Conservation (phyloP, 2,329 filamentous ascomycete genomes). For the Talaromyces piceae region DNA sequence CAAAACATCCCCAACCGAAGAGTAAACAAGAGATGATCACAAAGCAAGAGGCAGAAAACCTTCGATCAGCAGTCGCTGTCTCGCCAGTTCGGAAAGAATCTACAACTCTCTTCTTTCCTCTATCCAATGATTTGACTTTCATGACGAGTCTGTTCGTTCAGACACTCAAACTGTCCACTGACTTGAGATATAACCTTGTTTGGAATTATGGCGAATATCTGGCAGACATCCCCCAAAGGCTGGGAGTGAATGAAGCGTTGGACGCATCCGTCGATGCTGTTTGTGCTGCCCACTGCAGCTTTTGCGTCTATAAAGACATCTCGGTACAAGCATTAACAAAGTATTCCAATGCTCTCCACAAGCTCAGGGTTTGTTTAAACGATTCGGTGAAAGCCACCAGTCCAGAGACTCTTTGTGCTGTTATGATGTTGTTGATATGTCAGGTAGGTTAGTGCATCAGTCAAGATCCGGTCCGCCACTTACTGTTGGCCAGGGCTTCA, state of each 20-base stretch:
- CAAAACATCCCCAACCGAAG: neutral
- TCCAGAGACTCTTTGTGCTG: constrained; percentile 30
- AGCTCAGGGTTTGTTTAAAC: constrained; percentile 23
- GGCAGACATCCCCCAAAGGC: constrained; percentile 37
- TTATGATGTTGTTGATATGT: constrained; percentile 29
- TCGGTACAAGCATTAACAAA: constrained; percentile 21
- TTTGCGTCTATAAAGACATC: constrained; percentile 15
- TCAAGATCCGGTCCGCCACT: neutral
- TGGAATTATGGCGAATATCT: constrained; percentile 43
- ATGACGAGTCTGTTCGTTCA: constrained; percentile 28
- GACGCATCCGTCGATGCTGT: constrained; percentile 33
- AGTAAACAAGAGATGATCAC: neutral
- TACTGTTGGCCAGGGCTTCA: neutral
- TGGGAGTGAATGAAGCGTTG: constrained; percentile 42
- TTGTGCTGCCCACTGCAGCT: constrained; percentile 20
- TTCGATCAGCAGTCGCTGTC: neutral
- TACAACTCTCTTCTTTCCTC: constrained; percentile 12
- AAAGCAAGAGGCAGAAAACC: neutral
- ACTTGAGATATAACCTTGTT: constrained; percentile 42
- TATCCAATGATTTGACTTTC: constrained; percentile 27
- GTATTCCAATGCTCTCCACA: constrained; percentile 23
- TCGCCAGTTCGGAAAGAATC: neutral
- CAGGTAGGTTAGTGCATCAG: constrained; percentile 15
- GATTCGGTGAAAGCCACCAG: constrained; percentile 24
- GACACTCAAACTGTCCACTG: constrained; percentile 28